phyloP scores from a whole-genome alignment of 2,329 filamentous ascomycete genomes.

The Cladobotryum protrusum region DNA sequence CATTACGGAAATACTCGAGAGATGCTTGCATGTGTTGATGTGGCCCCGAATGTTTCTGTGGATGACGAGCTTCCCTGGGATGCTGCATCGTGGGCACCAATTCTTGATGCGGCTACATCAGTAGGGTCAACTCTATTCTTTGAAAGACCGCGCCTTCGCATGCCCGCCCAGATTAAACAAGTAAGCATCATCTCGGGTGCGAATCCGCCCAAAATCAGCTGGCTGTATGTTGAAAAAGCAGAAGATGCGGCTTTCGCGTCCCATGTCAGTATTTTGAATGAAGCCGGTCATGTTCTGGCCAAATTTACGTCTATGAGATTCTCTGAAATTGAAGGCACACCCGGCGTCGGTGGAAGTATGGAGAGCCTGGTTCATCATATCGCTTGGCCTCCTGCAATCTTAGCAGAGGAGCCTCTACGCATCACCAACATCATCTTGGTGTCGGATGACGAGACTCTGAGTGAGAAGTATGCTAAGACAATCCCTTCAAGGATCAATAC shows the following conservation, averaged over 20 bases:
- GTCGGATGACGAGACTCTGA: no score
- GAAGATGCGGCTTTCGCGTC: background rate
- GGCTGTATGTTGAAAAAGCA: conserved; percentile 6
- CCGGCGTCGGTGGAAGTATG: conserved; percentile 3
- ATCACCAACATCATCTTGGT: no score
- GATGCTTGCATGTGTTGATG: conserved; percentile 10
- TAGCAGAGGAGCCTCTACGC: conserved; percentile 5
- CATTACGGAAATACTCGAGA: conserved; percentile 11
- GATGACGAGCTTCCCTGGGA: background rate
- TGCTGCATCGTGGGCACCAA: background rate
- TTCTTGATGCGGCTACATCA: conserved; percentile 12
- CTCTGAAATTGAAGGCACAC: conserved; percentile 8
- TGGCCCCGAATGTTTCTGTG: background rate
- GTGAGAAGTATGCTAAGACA: no score
- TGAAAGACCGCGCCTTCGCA: conserved; percentile 4
- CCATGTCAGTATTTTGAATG: conserved; percentile 2
- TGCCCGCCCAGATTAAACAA: conserved; percentile 4
- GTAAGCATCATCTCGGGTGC: conserved; percentile 1
- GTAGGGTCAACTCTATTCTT: conserved; percentile 7
- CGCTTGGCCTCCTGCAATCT: conserved; percentile 2
- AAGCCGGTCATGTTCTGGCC: conserved; percentile 2
- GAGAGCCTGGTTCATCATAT: conserved; percentile 11
- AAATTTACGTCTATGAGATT: conserved; percentile 7
- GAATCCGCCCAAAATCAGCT: conserved; percentile 3
- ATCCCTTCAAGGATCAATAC: no score